phyloP scores from a whole-genome alignment of 2,329 filamentous ascomycete genomes.

The Calcarisporium arbuscula region DNA sequence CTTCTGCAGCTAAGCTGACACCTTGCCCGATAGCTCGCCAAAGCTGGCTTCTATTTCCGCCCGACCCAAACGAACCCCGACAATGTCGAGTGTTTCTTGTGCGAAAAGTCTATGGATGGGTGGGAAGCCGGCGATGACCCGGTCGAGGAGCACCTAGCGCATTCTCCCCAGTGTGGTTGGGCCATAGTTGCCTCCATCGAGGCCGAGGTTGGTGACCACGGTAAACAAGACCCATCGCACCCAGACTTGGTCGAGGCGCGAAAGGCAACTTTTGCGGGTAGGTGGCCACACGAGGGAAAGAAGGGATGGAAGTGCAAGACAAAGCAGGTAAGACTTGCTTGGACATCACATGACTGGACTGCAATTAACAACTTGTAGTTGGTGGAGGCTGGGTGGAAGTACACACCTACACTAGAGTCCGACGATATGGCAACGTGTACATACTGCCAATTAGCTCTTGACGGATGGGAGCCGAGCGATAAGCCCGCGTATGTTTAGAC shows the following conservation, averaged over 20 bases:
- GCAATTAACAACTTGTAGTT: constrained; percentile 46
- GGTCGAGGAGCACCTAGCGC: constrained; percentile 75
- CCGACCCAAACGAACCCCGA: constrained; percentile 71
- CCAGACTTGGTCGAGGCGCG: constrained; percentile 69
- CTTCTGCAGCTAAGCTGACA: constrained; percentile 17
- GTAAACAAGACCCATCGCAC: constrained; percentile 66
- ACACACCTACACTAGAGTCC: constrained; percentile 74
- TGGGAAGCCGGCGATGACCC: constrained; percentile 89
- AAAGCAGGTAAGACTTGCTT: constrained; percentile 58
- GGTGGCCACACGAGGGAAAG: constrained; percentile 87
- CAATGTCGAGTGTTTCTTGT: constrained; percentile 86
- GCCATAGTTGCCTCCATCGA: constrained; percentile 64
- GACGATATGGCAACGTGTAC: constrained; percentile 87
- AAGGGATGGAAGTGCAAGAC: constrained; percentile 85
- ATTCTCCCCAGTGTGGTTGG: constrained; percentile 80
- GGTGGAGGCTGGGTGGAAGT: constrained; percentile 89
- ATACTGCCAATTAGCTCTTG: constrained; percentile 83
- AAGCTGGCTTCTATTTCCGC: constrained; percentile 85
- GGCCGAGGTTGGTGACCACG: constrained; percentile 54
- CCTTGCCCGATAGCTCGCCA: constrained; percentile 60
- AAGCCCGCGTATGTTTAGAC: constrained; percentile 64
- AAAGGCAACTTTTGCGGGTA: constrained; percentile 72
- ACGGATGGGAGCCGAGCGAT: constrained; percentile 91
- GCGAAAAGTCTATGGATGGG: constrained; percentile 75
- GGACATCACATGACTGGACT: background rate